Base-by-base conservation (phyloP, 2,329 filamentous ascomycete genomes). In the Colletotrichum viniferum region DNA sequence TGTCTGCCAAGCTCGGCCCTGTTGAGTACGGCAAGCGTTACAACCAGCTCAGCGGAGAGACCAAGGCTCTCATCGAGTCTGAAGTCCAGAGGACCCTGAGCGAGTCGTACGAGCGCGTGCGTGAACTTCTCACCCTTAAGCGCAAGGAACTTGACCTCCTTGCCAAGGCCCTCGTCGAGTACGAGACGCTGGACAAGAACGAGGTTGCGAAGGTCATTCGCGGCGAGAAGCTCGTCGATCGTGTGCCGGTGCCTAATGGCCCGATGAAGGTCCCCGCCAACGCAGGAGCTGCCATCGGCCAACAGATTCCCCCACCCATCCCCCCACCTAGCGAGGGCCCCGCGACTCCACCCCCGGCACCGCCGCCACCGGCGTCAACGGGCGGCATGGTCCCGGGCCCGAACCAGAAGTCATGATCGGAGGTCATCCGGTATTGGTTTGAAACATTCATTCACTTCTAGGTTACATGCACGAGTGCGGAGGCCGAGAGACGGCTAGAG, bases 141-240 rank as follows among this genome's bases (percentile, higher is more conserved):
- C 92, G 96, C 71, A 93, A 94, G 74, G 96, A 98, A 84, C 90
- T 99, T 9, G 96, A 99, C 80, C 88, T 95, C 13, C 88, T 99
- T 12, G 96, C 97, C 32, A 93, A 96, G 81, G 97, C 96, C 7
- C 89, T 99, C 12, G 92, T 99, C 38, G 93, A 98, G 84, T 98
- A 98, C 84, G 97, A 99, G 88, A 98, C 96, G 0, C 87, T 99
- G 67, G 94, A 94, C 83, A 94, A 94, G 84, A 92, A 94, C 4
- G 97, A 99, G 84, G 97, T 98, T 77, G 92, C 96, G 84, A 95
- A 94, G 87, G 95, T 98, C 7, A 93, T 99, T 77, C 92, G 91
- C 68, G 97, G 97, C 43, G 95, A 98, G 86, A 93, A 94, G 81
- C 87, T 99, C 48, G 88, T 92, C 1, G 90, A 91, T 61, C 94